phyloP scores from a whole-genome alignment of 1,284 basidiomycete species.

The Rugosomyces carneus region DNA sequence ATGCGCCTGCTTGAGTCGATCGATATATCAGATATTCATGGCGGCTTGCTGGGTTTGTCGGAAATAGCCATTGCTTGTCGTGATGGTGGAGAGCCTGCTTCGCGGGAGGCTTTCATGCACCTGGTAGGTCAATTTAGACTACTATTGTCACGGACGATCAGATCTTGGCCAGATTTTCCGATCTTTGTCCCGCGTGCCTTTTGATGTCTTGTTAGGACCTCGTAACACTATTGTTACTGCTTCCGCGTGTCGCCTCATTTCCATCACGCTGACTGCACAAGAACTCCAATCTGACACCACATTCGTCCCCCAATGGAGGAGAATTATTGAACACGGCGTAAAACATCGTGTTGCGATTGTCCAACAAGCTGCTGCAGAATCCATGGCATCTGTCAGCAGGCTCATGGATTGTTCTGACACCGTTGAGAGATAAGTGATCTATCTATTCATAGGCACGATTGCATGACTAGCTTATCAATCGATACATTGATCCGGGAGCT shows the following conservation, averaged over 20 bases:
- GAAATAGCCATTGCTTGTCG: slow-evolving; percentile 60
- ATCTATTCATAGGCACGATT: slow-evolving; percentile 7
- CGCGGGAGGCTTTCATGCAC: slow-evolving; percentile 18
- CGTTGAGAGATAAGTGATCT: slow-evolving; percentile 66
- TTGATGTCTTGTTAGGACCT: slow-evolving; percentile 54
- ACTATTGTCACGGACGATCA: background rate
- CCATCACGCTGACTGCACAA: slow-evolving; percentile 51
- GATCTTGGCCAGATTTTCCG: slow-evolving; percentile 46
- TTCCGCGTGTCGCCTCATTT: slow-evolving; percentile 72
- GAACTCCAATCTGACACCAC: slow-evolving; percentile 42
- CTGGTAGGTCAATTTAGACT: slow-evolving; percentile 21
- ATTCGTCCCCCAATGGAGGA: slow-evolving; percentile 55
- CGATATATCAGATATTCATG: slow-evolving; percentile 76
- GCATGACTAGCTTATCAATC: slow-evolving; percentile 12
- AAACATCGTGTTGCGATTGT: slow-evolving; percentile 61
- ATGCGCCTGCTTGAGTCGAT: slow-evolving; percentile 52
- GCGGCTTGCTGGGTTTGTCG: slow-evolving; percentile 69
- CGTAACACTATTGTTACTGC: slow-evolving; percentile 72
- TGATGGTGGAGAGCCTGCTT: slow-evolving; percentile 22
- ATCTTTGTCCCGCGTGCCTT: slow-evolving; percentile 47
- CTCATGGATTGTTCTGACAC: slow-evolving; percentile 58
- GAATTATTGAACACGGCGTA: slow-evolving; percentile 66
- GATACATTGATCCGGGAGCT: slow-evolving; percentile 67
- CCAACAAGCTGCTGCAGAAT: slow-evolving; percentile 69
- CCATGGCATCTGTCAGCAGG: slow-evolving; percentile 61